Conservation (phyloP, 306 rosid genomes). For the Lathyrus aphaca region DNA sequence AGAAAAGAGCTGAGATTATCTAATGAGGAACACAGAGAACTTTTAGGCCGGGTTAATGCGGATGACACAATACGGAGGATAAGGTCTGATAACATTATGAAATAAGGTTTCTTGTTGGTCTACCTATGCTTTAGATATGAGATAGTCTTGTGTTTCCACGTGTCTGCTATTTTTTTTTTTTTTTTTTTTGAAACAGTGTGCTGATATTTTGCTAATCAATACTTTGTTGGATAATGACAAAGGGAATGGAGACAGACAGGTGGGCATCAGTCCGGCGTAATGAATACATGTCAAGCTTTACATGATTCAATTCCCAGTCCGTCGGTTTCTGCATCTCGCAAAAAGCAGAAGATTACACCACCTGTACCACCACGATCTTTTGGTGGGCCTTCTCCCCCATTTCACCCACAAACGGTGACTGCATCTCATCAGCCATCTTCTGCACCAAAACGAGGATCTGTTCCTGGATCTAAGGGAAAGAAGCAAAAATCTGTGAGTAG, state of each 20-base stretch:
- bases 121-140: conserved; percentile 19
- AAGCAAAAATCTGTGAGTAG: conserved; percentile 85
- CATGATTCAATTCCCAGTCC: conserved; percentile 90
- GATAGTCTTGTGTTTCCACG: conserved; percentile 34
- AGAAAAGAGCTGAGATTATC: conserved; percentile 88
- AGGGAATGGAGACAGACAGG: conserved; percentile 98
- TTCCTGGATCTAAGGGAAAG: conserved; percentile 77
- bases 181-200: conserved; percentile 4
- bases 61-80: conserved; percentile 82
- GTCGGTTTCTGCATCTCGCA: conserved; percentile 84
- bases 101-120: conserved; percentile 37
- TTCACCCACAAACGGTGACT: conserved; percentile 67
- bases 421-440: conserved; percentile 89
- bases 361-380: conserved; percentile 76
- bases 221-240: conserved; percentile 42
- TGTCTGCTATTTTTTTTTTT: not conserved
- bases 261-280: conserved; percentile 72
- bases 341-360: conserved; percentile 75
- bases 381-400: conserved; percentile 76
- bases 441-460: conserved; percentile 74
- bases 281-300: conserved; percentile 60
- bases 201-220: conserved; percentile 44
- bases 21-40: conserved; percentile 95
- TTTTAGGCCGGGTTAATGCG: conserved; percentile 88
- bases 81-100: conserved; percentile 62